Evolutionary conservation across 805 yeast genomes (phyloP), one percentile per base, ranked within the genome.

Genomic region (Hanseniaspora lachancei): DNA sequence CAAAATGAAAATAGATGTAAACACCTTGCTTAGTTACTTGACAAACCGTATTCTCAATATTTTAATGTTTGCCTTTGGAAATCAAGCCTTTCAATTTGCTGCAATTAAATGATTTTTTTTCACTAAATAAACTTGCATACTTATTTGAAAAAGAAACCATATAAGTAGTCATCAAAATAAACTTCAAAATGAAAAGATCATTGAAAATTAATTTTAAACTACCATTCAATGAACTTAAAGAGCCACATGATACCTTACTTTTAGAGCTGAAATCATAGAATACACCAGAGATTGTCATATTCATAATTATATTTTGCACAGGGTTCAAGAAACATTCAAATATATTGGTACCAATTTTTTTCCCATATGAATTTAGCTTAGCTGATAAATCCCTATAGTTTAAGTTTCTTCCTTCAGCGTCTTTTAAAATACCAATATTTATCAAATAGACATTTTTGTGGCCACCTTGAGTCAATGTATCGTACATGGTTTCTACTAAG

Each of bases 221-320:
- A n/a, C 32, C 35, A 20, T 34, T 32, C 35, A 34, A 34, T 12
- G 32, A 13, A 15, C 47, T 24, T 10, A 46, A 46, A 12, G 20
- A 23, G n/a, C 56, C 56, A 20, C 56, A 53, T 15, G 48, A 46
- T 9, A 53, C 20, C 9, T 46, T 23, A 18, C 29, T 44, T 38
- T 53, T 36, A 5, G 32, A 42, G n/a, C 47, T 20, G 8, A 29
- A 2, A 21, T 53, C 56, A 21, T 38, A 44, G 34, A 53, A 53
- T 5, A 43, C 10, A 18, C 24, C 34, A 6, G 23, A 8, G 16
- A 12, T 13, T 12, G 23, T 46, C 34, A 27, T 39, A 8, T 39
- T 35, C 46, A 53, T 38, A 5, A 53, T 53, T 15, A 53, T 27
- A 12, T 53, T 53, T 39, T 53, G 56, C 9, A 53, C 50, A 10